phyloP scores from a whole-genome alignment of 2,329 filamentous ascomycete species.

The Corynespora cassiicola region DNA sequence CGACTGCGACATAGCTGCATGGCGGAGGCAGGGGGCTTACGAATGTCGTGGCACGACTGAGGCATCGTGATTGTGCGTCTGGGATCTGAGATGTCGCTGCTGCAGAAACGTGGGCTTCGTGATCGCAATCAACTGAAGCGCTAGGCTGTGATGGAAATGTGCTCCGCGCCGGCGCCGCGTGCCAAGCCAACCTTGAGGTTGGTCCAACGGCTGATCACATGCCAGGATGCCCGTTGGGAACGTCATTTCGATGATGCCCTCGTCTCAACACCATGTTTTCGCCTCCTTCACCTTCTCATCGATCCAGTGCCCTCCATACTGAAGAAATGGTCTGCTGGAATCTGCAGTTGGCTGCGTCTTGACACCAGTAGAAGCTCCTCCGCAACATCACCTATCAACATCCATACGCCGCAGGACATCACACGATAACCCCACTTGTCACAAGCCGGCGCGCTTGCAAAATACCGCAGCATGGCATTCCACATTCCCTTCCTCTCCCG shows the following conservation, averaged over 20 bases:
- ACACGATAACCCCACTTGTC: no score
- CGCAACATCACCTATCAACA: no score
- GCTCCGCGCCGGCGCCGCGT: no score
- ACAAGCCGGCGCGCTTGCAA: no score
- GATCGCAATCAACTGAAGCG: no score
- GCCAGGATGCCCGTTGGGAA: constrained; percentile 3
- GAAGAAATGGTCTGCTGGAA: constrained; percentile 4
- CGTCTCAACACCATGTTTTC: constrained; percentile 9
- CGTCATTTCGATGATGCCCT: constrained; percentile 2
- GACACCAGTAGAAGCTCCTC: no score
- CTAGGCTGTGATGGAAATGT: constrained; percentile 5
- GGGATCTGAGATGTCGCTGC: no score
- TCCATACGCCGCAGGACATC: no score
- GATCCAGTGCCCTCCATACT: background rate
- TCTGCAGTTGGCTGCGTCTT: background rate
- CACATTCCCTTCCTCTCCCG: constrained; percentile 69
- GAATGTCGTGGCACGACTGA: constrained; percentile 94
- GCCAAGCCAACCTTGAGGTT: no score
- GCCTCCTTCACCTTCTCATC: background rate
- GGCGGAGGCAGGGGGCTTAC: constrained; percentile 61
- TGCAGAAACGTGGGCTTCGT: no score
- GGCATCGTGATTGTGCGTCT: constrained; percentile 70
- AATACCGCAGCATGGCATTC: constrained; percentile 47
- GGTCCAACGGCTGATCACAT: constrained; percentile 7
- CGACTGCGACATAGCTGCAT: background rate